phyloP scores from a whole-genome alignment of 2,329 filamentous ascomycete genomes.

The Alternaria alternata region DNA sequence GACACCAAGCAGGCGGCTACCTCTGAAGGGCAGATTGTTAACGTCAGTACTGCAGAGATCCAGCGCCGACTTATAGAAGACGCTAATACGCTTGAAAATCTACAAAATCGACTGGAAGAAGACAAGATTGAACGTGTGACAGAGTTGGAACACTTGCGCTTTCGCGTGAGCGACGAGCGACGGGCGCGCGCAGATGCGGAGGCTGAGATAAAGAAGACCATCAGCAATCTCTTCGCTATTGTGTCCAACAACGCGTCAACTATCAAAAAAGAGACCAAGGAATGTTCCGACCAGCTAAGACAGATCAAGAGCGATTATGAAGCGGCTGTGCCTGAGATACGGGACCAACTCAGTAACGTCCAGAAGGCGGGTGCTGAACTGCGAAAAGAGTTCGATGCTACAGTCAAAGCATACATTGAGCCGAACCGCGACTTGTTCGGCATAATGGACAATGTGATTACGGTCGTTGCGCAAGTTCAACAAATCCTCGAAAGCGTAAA shows the following conservation, averaged over 20 bases:
- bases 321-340: not conserved
- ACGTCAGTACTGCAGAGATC: not conserved
- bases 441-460: conserved; percentile 3
- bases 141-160: no score
- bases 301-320: not conserved
- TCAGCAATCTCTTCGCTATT: no score
- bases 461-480: conserved; percentile 14
- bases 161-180: no score
- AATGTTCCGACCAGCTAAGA: no score
- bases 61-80: not conserved
- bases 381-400: conserved; percentile 11
- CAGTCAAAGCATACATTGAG: conserved; percentile 11
- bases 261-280: no score
- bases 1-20: not conserved
- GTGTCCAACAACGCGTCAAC: no score
- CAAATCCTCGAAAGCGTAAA: conserved; percentile 19
- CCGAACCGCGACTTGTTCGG: conserved; percentile 15
- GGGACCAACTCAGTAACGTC: not conserved
- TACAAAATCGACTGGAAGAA: not conserved
- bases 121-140: no score
- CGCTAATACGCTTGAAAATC: not conserved
- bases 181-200: no score
- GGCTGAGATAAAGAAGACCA: no score
- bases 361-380: not conserved
- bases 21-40: not conserved